Percentiles rank a stretch among this genome's conserved stretches.
Evolutionary conservation across 2,329 filamentous ascomycete species (phyloP).

Genomic region (Beauveria sp.): DNA sequence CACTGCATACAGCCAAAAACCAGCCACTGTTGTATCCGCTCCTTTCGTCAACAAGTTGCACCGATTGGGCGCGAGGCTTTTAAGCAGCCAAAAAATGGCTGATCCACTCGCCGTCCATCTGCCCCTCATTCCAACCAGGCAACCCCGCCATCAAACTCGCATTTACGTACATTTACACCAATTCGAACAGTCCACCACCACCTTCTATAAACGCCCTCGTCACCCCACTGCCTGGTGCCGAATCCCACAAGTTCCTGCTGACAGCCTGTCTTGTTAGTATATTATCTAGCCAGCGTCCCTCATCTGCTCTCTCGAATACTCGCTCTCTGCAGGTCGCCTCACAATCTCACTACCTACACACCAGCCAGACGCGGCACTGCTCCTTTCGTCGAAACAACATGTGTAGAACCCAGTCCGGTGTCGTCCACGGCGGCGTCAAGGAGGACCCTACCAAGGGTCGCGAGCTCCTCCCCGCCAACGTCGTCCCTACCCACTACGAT

Average conservation of each 20-base stretch:
- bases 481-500: constrained; percentile 87
- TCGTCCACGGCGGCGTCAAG: constrained; percentile 27
- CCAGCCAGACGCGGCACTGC: constrained; percentile 46
- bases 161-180: not conserved
- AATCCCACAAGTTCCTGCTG: not conserved
- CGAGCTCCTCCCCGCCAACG: constrained; percentile 84
- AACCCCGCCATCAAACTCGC: constrained; percentile 2
- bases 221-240: not conserved
- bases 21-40: not conserved
- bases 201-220: constrained; percentile 1
- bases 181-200: not conserved
- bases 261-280: constrained; percentile 5
- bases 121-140: not conserved
- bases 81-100: not conserved
- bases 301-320: not conserved
- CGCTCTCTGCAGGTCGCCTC: not conserved
- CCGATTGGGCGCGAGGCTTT: not conserved
- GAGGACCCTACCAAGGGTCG: constrained; percentile 34
- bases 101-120: not conserved
- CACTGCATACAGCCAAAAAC: too few relatives aligned
- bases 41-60: not conserved
- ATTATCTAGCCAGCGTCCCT: constrained; percentile 2
- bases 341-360: constrained; percentile 7
- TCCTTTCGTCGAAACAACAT: constrained; percentile 67
- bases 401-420: constrained; percentile 45